Base-by-base conservation (phyloP, 768 basidiomycete genomes). In the Tubosaeta sp. region DNA sequence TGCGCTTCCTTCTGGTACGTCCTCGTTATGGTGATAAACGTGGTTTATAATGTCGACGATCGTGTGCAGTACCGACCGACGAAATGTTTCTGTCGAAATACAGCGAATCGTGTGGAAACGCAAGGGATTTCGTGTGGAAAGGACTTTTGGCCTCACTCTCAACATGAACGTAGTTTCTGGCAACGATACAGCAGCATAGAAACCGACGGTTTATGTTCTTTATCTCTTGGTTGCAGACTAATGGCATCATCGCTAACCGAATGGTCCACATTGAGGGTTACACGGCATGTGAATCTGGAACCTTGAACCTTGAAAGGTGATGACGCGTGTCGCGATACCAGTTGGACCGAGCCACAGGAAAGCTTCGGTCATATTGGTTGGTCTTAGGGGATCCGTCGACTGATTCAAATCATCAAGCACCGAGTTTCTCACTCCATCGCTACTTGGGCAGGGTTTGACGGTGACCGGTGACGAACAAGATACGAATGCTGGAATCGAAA, bases 21-120 rank as follows among this genome's bases (percentile, higher is more conserved):
- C 19, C 2, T 24, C 16, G 14, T 39, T 16, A 2, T 34, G 11
- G 13, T 5, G 16, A 39, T 16, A 22, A 38, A 44, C 8, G 6
- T n/a, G 2, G 19, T 39, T 39, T 24, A 25, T 35, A 34, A 32
- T 35, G 7, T n/a, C 38, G 36, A 54, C 11, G 4, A 42, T 22
- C 19, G 22, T 21, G 32, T 32, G 13, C 54, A 78, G 76, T 47
- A 13, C 62, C 69, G 2, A 76, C 71, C 12, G 92, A 95, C 60
- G 85, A 88, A 64, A 56, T 82, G 13, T 93, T 94, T 71, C 68
- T 94, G 62, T 71, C 82, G 10, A 90, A 89, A 65, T 92, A 87
- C 56, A 79, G 81, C 1, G 86, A 90, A 60, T 79, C 86, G 7
- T 77, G 76, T 48, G 92, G 91, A 38, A 93, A 93, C 66, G 76